Evolutionary conservation across 805 yeast species (phyloP), one percentile per base, ranked within the genome.

Genomic region (Kodamaea kakaduensis): DNA sequence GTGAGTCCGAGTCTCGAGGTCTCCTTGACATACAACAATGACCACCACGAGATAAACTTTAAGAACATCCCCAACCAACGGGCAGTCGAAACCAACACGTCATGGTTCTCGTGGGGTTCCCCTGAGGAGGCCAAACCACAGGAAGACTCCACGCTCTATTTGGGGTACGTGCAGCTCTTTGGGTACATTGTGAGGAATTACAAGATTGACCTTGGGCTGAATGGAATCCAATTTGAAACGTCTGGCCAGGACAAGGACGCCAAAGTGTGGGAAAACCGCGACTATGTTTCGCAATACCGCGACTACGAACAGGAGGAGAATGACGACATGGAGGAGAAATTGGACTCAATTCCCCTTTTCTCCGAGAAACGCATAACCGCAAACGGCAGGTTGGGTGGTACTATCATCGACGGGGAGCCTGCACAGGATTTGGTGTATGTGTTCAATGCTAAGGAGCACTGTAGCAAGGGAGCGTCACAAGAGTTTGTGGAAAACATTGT

Each of bases 171-270:
- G 15, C 73, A 67, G 43, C 41, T 67, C 34, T 42, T 62, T 28
- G 73, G 73, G 4, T 64, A 57, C 25, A 58, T 61, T 9, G 59
- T 64, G 6, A 52, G 61, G 19, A 67, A 67, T 43, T 64, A 64
- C 39, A 54, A 55, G 31, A 52, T 62, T 31, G 60, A 50, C 26
- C 32, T 43, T 10, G 51, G 39, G 3, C 40, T 30, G 13, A 23
- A 25, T 1, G 25, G 31, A 9, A 9, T 30, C 7, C 25, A 26
- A 14, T 17, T 20, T 18, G 21, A 21, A 13, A 6, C 26, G 4
- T 17, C 20, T 6, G 14, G 32, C 5, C 9, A 13, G 7, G 38
- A 45, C 21, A 44, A 38, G 23, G 32, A 37, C n/a, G 40, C 41
- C 10, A 32, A 34, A 13, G 29, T 41, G 3, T 67, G 72, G 72